Base-by-base conservation (phyloP, 169 alveolate species). In the Plasmodium inui region DNA sequence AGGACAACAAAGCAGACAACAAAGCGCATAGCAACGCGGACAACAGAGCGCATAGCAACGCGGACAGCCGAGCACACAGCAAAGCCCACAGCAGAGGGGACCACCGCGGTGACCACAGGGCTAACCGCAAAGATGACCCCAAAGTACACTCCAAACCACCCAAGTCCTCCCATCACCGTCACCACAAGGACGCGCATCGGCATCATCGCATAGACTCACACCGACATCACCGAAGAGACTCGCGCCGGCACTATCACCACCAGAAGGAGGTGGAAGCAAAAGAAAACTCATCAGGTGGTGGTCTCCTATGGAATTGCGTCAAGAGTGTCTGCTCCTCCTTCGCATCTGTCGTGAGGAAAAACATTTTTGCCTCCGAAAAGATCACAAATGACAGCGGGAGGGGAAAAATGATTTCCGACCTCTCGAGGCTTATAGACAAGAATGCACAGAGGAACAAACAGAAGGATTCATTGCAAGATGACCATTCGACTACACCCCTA, bases 221-320 rank as follows among this genome's bases (percentile, higher is more conserved):
- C 4, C 76, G 76, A 22, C 71, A 55, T 6, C n/a, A 55, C 22
- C 71, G 71, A 1, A 55, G 71, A 12, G 71, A 55, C n/a, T 55
- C 71, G n/a, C 71, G 6, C 22, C 71, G 71, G 30, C 46, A 10
- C 50, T 50, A 32, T 34, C 28, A 14, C 32, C 28, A 67, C n/a
- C 22, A 83, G 78, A 30, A 46, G 30, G 70, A 32, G 14, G 19
- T 74, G 1, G 41, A 41, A 0, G 39, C 57, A 19, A 74, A 50
- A 7, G 70, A 73, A 0, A 9, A 7, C 14, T 37, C 76, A 67
- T 67, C 76, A n/a, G 37, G 71, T 1, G 37, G 71, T 1, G 86
- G 93, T n/a, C 53, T 76, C 22, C 19, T 86, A 8, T 86, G 93
- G 93, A 86, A 5, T 12, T 86, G 85, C 50, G 70, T 86, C 39